These are phyloP conservation scores for Tolypocladium sp. DNA, from an alignment of 2,329 filamentous ascomycete species.

Conservation along the genomic window DNA sequence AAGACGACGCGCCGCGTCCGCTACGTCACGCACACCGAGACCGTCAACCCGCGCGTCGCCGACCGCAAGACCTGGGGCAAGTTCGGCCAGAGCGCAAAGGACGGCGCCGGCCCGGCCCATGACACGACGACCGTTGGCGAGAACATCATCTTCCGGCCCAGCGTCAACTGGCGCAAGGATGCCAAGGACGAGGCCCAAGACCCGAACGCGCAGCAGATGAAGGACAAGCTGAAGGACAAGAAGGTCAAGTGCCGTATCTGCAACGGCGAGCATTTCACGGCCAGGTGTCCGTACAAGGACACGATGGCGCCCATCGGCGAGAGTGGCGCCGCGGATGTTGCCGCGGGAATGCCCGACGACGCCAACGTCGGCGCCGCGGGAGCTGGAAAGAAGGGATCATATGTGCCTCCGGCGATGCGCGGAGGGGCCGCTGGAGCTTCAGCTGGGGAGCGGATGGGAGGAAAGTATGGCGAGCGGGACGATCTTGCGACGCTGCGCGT, in stretches of 20 bases:
- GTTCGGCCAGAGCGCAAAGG: conserved; percentile 84
- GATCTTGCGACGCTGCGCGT: conserved; percentile 93
- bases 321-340: conserved; percentile 42
- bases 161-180: conserved; percentile 87
- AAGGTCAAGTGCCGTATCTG: conserved; percentile 99
- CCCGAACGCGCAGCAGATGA: conserved; percentile 63
- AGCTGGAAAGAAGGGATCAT: conserved; percentile 66
- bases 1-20: conserved; percentile 96
- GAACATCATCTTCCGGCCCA: conserved; percentile 95
- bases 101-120: conserved; percentile 68
- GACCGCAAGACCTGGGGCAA: conserved; percentile 90
- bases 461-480: conserved; percentile 84
- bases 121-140: conserved; percentile 93
- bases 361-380: conserved; percentile 36
- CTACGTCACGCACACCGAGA: conserved; percentile 81
- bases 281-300: conserved; percentile 98
- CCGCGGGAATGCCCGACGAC: conserved; percentile 46
- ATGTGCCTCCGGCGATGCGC: conserved; percentile 89
- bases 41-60: conserved; percentile 92
- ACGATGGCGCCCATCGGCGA: conserved; percentile 87
- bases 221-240: conserved; percentile 90
- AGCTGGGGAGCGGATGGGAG: conserved; percentile 69
- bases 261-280: conserved; percentile 97
- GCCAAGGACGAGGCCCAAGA: conserved; percentile 73
- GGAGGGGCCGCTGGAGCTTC: conserved; percentile 48